A percentile compares a stretch with the other conserved stretches of the same genome.
These are phyloP conservation scores for Deinandra increscens DNA, from an alignment of 129 eudicot species.

Conservation along the genomic window DNA sequence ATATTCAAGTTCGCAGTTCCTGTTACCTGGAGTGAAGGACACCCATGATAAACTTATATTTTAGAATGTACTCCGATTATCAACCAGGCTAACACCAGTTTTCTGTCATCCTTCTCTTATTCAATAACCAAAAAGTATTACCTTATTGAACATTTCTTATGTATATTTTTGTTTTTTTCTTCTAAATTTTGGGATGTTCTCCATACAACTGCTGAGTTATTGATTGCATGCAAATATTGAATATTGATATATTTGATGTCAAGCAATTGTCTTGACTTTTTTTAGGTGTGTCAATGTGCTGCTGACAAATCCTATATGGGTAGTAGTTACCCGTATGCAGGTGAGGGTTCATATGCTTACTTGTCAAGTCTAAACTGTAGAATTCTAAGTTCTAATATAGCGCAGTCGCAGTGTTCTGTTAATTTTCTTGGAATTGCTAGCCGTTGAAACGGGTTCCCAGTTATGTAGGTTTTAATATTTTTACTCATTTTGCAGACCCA, in stretches of 20 bases:
- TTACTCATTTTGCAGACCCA: conserved; percentile 63
- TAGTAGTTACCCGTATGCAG: conserved; percentile 99
- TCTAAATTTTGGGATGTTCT: background rate
- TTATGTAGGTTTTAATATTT: conserved; percentile 6
- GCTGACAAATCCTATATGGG: conserved; percentile 99
- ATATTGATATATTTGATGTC: conserved; percentile 12
- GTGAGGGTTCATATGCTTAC: conserved; percentile 33
- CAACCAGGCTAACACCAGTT: background rate
- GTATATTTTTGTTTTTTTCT: background rate
- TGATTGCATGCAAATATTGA: background rate
- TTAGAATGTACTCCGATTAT: conserved; percentile 1
- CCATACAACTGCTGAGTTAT: background rate
- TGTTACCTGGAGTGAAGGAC: conserved; percentile 8
- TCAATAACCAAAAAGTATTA: conserved; percentile 1
- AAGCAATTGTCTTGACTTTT: conserved; percentile 15
- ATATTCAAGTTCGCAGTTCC: background rate
- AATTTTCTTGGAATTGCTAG: conserved; percentile 18
- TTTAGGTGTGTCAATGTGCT: conserved; percentile 94
- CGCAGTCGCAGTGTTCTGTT: conserved; percentile 5
- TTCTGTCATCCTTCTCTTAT: background rate
- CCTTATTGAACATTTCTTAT: background rate
- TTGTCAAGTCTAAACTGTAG: conserved; percentile 22
- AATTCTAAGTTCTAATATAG: conserved; percentile 5
- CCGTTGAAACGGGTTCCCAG: conserved; percentile 3
- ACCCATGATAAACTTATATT: background rate